Evolutionary conservation across 441 rosid genomes (phyloP).

Genomic region (Bruguiera hainesii): DNA sequence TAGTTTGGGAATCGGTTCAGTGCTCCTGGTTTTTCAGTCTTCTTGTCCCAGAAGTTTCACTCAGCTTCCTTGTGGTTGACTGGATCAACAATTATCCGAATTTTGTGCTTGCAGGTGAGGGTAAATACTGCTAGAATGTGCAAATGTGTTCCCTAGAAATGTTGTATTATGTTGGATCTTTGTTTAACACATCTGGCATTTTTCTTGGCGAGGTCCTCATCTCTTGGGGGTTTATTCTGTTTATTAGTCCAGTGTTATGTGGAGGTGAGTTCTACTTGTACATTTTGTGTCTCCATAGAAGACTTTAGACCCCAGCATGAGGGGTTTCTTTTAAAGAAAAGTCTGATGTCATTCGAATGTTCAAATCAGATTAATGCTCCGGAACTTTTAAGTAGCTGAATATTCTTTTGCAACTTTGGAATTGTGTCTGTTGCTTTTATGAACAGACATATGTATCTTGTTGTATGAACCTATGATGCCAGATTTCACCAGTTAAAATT

Average conservation of each 20-base stretch:
- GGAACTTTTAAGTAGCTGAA: conserved; percentile 10
- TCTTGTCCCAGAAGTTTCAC: conserved; percentile 20
- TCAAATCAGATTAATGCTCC: conserved; percentile 26
- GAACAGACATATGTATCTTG: not conserved
- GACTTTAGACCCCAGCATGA: conserved; percentile 25
- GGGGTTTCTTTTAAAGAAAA: conserved; percentile 20
- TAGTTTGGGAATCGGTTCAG: conserved; percentile 20
- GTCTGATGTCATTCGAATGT: conserved; percentile 28
- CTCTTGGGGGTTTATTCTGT: conserved; percentile 23
- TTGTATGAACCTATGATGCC: not conserved
- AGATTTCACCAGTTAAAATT: too few relatives aligned
- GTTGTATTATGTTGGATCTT: conserved; percentile 20
- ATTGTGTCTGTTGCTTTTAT: not conserved
- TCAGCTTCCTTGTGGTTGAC: conserved; percentile 15
- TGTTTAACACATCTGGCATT: conserved; percentile 20
- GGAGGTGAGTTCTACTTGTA: conserved; percentile 44
- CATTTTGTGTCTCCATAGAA: conserved; percentile 46
- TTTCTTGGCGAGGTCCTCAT: conserved; percentile 20
- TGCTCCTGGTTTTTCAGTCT: conserved; percentile 17
- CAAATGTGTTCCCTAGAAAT: conserved; percentile 25
- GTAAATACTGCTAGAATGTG: conserved; percentile 33
- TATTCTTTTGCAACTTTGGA: not conserved
- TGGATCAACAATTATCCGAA: conserved; percentile 23
- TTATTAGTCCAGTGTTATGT: conserved; percentile 29
- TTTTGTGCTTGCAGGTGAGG: conserved; percentile 35